These are phyloP conservation scores for Xylariaceae sp. DNA, from an alignment of 2,329 filamentous ascomycete genomes.

Conservation along the genomic window DNA sequence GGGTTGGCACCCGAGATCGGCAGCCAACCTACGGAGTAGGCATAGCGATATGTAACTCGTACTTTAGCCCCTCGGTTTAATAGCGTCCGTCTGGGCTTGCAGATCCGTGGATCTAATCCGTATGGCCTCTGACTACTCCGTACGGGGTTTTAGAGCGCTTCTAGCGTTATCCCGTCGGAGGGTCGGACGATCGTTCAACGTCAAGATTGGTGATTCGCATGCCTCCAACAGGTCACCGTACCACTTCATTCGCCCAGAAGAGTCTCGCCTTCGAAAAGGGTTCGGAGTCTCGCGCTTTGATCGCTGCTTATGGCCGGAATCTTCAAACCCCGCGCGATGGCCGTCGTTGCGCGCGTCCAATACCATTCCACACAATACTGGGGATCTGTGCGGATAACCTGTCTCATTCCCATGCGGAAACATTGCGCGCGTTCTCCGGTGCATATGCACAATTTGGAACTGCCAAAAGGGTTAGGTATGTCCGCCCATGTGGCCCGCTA, in stretches of 20 bases:
- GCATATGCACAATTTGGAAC: too few species aligned
- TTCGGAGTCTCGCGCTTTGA: not conserved
- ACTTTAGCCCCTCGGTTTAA: not conserved
- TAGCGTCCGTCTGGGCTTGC: not conserved
- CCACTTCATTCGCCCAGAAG: not conserved
- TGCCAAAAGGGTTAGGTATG: too few species aligned
- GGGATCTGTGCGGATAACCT: too few species aligned
- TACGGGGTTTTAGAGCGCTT: not conserved
- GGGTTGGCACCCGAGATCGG: too few species aligned
- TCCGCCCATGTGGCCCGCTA: too few species aligned
- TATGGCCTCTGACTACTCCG: not conserved
- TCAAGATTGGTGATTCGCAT: not conserved
- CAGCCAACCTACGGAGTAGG: not conserved
- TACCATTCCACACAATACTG: too few species aligned
- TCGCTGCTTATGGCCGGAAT: not conserved
- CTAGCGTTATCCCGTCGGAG: too few species aligned
- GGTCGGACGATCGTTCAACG: not conserved
- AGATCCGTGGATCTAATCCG: not conserved
- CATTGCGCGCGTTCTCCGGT: too few species aligned
- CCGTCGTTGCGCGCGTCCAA: too few species aligned
- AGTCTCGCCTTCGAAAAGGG: not conserved
- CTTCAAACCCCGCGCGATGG: too few species aligned
- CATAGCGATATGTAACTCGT: too few species aligned
- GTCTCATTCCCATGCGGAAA: too few species aligned
- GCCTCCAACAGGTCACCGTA: not conserved